Conservation (phyloP, 2,329 filamentous ascomycete species). For the Penicillium sp. region DNA sequence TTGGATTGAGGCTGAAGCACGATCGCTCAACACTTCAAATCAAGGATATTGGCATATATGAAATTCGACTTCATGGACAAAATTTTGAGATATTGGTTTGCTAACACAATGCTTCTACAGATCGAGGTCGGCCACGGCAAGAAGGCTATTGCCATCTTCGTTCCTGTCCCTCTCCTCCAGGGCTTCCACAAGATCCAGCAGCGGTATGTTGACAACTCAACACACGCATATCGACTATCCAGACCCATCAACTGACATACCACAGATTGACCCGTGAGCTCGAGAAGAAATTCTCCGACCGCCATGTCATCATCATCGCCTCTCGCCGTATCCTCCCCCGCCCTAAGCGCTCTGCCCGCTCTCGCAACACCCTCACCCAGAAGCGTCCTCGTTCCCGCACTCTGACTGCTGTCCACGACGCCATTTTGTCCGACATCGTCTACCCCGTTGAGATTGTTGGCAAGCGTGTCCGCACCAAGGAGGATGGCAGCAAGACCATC, state of each 20-base stretch:
- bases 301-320: conserved; percentile 97
- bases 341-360: conserved; percentile 96
- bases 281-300: conserved; percentile 99
- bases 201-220: conserved; percentile 63
- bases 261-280: conserved; percentile 97
- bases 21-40: neutral
- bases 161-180: conserved; percentile 96
- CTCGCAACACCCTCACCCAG: conserved; percentile 93
- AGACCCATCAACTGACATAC: neutral
- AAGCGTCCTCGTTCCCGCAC: conserved; percentile 98
- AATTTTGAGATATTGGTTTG: conserved; percentile 3
- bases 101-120: conserved; percentile 52
- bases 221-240: neutral
- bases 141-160: conserved; percentile 99
- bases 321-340: conserved; percentile 98
- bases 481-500: conserved; percentile 96
- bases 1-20: neutral
- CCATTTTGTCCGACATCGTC: conserved; percentile 96
- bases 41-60: neutral
- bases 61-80: neutral
- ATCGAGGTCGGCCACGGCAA: conserved; percentile 99
- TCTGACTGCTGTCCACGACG: conserved; percentile 97
- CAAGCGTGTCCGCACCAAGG: conserved; percentile 97
- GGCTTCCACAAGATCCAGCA: conserved; percentile 99
- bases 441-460: conserved; percentile 99